A percentile compares a stretch with the other conserved stretches of the same genome.
Conservation (phyloP, 768 basidiomycete genomes). For the Tricholoma sp. region DNA sequence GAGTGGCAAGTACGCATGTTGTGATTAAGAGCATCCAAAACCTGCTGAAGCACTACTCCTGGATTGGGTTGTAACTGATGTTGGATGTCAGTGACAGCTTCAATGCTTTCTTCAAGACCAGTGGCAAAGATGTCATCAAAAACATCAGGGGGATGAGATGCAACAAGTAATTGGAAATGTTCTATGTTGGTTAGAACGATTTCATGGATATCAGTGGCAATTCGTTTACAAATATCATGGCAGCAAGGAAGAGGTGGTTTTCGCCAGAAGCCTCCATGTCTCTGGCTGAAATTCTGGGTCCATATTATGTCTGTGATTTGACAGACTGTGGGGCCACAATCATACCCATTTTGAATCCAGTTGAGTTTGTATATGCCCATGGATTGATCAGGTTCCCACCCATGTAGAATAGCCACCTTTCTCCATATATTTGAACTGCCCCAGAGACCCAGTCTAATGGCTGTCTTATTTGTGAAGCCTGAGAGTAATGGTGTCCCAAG, state of each 20-base stretch:
- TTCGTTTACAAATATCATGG: neutral
- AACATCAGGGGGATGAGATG: neutral
- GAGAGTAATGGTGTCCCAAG: neutral
- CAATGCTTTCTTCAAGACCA: neutral
- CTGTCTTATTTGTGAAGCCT: neutral
- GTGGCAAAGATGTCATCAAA: neutral
- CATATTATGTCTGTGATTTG: slow-evolving; percentile 7
- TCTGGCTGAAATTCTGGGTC: neutral
- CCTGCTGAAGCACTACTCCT: too few relatives aligned
- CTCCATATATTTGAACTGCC: neutral
- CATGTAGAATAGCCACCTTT: neutral
- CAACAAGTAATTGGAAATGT: neutral
- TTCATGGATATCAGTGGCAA: neutral
- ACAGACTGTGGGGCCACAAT: slow-evolving; percentile 7
- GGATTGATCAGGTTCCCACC: neutral
- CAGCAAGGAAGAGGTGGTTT: slow-evolving; percentile 4
- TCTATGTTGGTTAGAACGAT: neutral
- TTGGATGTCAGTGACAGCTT: too few relatives aligned
- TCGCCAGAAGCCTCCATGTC: neutral
- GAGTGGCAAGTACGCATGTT: too few relatives aligned
- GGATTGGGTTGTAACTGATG: too few relatives aligned
- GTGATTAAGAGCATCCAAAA: too few relatives aligned
- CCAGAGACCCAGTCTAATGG: neutral
- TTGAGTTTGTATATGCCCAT: neutral
- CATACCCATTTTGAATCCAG: slow-evolving; percentile 10